phyloP scores from a whole-genome alignment of 148 eudicot genomes.

The Polygonum maritimum region DNA sequence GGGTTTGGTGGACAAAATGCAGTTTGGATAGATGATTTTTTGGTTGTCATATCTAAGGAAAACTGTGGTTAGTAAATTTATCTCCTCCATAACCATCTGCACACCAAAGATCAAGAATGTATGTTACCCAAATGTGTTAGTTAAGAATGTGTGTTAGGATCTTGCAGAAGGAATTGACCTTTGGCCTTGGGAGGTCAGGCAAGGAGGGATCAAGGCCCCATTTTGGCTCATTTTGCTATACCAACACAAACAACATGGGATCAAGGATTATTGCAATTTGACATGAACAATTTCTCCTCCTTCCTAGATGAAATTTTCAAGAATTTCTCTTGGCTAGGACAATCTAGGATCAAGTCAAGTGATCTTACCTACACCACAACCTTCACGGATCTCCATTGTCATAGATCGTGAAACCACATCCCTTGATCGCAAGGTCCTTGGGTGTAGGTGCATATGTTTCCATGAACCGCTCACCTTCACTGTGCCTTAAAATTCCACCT shows the following conservation, averaged over 20 bases:
- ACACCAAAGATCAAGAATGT: background rate
- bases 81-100: conserved; percentile 82
- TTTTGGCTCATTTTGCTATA: conserved; percentile 50
- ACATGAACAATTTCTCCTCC: conserved; percentile 18
- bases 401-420: too few species aligned
- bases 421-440: too few species aligned
- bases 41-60: conserved; percentile 66
- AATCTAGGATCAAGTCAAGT: too few species aligned
- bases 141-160: conserved; percentile 45
- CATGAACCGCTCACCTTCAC: too few species aligned
- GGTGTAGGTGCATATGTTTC: too few species aligned
- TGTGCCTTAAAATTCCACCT: too few species aligned
- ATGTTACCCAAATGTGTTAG: background rate
- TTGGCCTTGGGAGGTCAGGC: conserved; percentile 42
- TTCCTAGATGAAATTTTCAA: conserved; percentile 18
- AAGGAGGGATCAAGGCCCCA: conserved; percentile 35
- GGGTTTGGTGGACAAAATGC: conserved; percentile 62
- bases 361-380: too few species aligned
- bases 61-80: conserved; percentile 64
- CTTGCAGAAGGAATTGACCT: conserved; percentile 60
- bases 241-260: conserved; percentile 9
- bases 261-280: background rate
- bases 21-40: conserved; percentile 65
- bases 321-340: too few species aligned
- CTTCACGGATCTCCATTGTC: too few species aligned